Base-by-base conservation (phyloP, 805 yeast species). In the Spathaspora girioi region DNA sequence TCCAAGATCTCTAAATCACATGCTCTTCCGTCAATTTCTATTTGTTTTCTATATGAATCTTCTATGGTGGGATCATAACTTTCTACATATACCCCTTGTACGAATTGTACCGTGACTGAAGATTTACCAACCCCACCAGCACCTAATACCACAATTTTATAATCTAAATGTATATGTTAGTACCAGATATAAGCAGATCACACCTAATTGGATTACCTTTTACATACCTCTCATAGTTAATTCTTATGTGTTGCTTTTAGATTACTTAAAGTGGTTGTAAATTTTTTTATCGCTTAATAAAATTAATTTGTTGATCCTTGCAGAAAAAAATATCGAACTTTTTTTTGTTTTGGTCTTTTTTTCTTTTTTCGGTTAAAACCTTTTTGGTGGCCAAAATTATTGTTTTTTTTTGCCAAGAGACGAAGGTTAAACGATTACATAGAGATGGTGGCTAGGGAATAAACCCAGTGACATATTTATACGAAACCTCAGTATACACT, bases 121-220 rank as follows among this genome's bases (percentile, higher is more conserved):
- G 97, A 89, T 63, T 93, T 93, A 60, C 99, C 99, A 8, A 90
- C 97, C 70, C 97, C 97, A 60, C 97, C 97, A 12, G 97, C 96
- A 54, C 99, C 99, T 52, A 93, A 75, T 17, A 93, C 94, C 15
- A 89, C 97, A 44, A 94, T 75, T 65, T 89, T 90, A 68, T 91
- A 91, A 65, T 92, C 97, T 80, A 46, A 29, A 19, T 18, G 18
- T 8, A 23, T 20, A 7, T 14, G 55, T 53, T 53, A 53, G 53
- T 53, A 49, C 5, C 8, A 2, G n/a, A 11, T 18, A 10, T 15
- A 42, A 17, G 18, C 44, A 9, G 26, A 23, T 23, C 26, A 23
- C 26, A 3, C 26, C 26, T 23, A 6, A 3, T 35, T 35, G 17
- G 14, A 5, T 11, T 38, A 7, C 19, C 3, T 19, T 3, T 23